Evolutionary conservation across 345 rosid species (phyloP).

Genomic region (Chamaenerion angustifolium): DNA sequence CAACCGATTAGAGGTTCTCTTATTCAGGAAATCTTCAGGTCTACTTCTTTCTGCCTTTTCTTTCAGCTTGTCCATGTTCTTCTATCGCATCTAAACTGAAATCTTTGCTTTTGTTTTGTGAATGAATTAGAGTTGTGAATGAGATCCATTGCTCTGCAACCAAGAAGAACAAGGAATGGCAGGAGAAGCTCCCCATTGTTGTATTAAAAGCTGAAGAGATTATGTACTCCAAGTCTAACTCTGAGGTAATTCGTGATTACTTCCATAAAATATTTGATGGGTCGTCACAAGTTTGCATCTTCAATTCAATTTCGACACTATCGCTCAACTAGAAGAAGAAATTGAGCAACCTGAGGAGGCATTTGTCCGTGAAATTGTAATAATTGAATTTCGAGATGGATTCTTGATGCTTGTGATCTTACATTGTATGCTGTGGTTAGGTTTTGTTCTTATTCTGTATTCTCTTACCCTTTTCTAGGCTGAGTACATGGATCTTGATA

Average conservation of each 20-base stretch:
- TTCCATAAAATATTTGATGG: background rate
- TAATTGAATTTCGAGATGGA: too few relatives aligned
- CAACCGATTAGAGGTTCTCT: constrained; percentile 66
- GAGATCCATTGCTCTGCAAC: constrained; percentile 40
- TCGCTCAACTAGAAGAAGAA: too few relatives aligned
- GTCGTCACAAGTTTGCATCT: background rate
- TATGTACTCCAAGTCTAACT: constrained; percentile 63
- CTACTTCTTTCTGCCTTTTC: background rate
- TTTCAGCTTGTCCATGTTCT: background rate
- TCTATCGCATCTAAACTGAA: background rate
- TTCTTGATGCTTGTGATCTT: background rate
- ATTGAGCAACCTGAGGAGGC: too few relatives aligned
- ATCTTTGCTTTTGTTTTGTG: background rate
- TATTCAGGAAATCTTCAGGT: constrained; percentile 66
- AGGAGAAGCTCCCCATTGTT: constrained; percentile 59
- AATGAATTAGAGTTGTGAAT: constrained; percentile 34
- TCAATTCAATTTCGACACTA: too few relatives aligned
- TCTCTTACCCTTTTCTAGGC: constrained; percentile 15
- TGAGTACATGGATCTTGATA: constrained; percentile 46
- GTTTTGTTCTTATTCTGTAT: background rate
- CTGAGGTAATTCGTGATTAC: constrained; percentile 28
- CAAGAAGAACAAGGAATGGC: constrained; percentile 70
- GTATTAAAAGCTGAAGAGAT: constrained; percentile 61
- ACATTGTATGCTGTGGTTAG: background rate
- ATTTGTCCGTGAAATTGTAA: too few relatives aligned